phyloP scores from a whole-genome alignment of 202 grass and related monocot species.

The Musa balbisiana region DNA sequence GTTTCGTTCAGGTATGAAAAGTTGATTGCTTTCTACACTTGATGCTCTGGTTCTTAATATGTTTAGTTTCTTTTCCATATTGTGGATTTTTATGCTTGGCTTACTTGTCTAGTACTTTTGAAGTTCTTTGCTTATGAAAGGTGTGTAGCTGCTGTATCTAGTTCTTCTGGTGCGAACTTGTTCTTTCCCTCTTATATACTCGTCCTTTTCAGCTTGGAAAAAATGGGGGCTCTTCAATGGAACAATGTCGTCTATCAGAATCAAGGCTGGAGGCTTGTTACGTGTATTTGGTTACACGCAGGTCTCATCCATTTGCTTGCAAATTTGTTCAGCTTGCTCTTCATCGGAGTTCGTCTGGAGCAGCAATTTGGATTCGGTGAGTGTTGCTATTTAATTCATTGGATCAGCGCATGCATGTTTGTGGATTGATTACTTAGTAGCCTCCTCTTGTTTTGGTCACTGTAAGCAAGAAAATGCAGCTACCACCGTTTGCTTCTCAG shows the following conservation, averaged over 20 bases:
- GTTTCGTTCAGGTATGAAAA: not conserved
- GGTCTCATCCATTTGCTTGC: conserved; percentile 68
- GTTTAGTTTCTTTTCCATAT: too few species aligned
- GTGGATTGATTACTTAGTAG: not conserved
- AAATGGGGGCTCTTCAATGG: conserved; percentile 77
- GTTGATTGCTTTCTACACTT: not conserved
- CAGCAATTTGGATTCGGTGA: conserved; percentile 89
- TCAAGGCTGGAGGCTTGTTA: conserved; percentile 76
- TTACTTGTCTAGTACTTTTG: not conserved
- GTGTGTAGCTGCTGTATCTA: too few species aligned
- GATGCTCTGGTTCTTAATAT: not conserved
- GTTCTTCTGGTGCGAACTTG: not conserved
- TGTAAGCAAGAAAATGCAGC: not conserved
- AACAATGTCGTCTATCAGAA: conserved; percentile 58
- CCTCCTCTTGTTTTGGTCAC: not conserved
- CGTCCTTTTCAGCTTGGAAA: conserved; percentile 51
- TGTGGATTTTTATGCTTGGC: too few species aligned
- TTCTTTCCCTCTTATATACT: not conserved
- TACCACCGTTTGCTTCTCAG: not conserved
- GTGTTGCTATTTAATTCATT: not conserved
- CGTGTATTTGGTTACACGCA: conserved; percentile 80
- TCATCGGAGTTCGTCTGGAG: conserved; percentile 77
- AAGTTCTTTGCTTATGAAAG: too few species aligned
- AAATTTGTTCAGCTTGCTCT: conserved; percentile 82
- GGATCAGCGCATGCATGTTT: not conserved